Conservation (phyloP, 2,329 filamentous ascomycete species). For the Trichoderma atrobrunneum region DNA sequence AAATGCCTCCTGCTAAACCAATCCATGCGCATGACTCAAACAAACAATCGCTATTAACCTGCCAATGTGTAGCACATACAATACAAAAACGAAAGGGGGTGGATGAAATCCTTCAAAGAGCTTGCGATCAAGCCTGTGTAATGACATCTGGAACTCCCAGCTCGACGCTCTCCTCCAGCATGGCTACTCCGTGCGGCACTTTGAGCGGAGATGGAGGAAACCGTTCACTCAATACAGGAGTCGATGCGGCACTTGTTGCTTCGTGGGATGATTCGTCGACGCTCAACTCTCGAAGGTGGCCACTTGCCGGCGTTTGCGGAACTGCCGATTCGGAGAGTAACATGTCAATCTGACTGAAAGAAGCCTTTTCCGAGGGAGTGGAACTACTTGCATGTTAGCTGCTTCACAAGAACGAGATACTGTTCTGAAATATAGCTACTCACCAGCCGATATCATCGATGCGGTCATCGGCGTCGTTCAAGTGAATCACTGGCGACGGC, state of each 20-base stretch:
- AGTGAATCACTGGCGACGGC: conserved; percentile 19
- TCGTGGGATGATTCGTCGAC: neutral
- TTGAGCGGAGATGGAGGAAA: conserved; percentile 36
- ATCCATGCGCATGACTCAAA: neutral
- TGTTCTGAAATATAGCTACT: neutral
- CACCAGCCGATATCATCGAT: neutral
- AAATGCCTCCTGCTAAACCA: neutral
- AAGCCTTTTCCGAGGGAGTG: neutral
- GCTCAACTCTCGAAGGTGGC: conserved; percentile 5
- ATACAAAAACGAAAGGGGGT: neutral
- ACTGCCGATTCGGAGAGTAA: neutral
- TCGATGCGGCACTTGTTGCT: neutral
- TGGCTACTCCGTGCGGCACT: conserved; percentile 51
- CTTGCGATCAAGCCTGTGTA: conserved; percentile 21
- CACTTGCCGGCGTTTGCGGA: neutral
- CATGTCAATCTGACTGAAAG: neutral
- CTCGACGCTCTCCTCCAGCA: conserved; percentile 56
- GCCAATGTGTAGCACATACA: neutral
- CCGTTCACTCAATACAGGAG: neutral
- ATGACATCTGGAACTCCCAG: conserved; percentile 45
- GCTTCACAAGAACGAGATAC: neutral
- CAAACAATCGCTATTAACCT: neutral
- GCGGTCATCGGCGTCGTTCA: neutral
- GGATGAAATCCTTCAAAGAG: neutral
- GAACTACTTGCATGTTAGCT: neutral